Conservation (phyloP, 352 stramenopile genomes). For the Phytophthora rubi region DNA sequence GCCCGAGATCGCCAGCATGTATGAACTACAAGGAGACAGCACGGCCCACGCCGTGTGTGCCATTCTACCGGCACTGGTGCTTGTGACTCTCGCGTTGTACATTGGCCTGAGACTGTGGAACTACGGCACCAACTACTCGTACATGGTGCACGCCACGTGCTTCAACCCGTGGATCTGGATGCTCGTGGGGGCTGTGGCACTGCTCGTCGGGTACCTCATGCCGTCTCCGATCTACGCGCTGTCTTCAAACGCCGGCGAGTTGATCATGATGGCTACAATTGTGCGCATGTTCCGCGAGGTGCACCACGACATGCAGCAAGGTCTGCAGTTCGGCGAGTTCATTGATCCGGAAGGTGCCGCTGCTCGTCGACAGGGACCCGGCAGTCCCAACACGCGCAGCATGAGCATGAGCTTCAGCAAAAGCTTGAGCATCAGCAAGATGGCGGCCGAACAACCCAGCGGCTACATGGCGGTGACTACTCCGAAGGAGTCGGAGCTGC, state of each 20-base stretch:
- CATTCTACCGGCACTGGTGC: conserved; percentile 66
- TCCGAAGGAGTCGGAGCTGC: conserved; percentile 51
- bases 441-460: conserved; percentile 25
- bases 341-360: conserved; percentile 58
- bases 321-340: conserved; percentile 74
- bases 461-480: conserved; percentile 51
- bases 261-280: conserved; percentile 82
- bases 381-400: conserved; percentile 28
- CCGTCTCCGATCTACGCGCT: conserved; percentile 72
- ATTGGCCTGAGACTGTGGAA: conserved; percentile 83
- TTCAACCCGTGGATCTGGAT: conserved; percentile 92
- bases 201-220: conserved; percentile 82
- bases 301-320: conserved; percentile 84
- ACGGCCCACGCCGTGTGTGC: conserved; percentile 63
- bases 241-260: conserved; percentile 78
- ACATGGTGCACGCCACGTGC: conserved; percentile 84
- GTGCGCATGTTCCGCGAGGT: conserved; percentile 89
- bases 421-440: conserved; percentile 34
- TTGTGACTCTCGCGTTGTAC: conserved; percentile 76
- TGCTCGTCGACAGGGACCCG: conserved; percentile 15
- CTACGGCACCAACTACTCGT: conserved; percentile 88
- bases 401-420: conserved; percentile 33
- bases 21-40: conserved; percentile 72
- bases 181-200: conserved; percentile 70
- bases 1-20: conserved; percentile 69